Base-by-base conservation (phyloP, 2,329 filamentous ascomycete genomes). In the Colletotrichum gloeosporioides region DNA sequence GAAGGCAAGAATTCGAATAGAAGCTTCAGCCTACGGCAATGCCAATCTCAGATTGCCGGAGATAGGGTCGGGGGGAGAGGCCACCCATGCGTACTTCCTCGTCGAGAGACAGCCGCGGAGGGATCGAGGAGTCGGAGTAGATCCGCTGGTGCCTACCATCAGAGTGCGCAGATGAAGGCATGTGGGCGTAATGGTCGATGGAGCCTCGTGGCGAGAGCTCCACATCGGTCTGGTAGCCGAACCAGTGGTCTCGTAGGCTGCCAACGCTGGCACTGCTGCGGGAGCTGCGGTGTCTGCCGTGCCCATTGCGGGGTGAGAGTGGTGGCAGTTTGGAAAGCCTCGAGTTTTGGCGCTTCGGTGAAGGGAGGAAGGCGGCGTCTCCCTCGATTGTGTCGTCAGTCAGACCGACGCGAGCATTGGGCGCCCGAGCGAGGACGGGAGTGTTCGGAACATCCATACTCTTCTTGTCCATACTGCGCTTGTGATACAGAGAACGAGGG, bases 361-460 rank as follows among this genome's bases (percentile, higher is more conserved):
- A 84, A 9, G 88, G 83, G 34, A 93, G 82, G 78, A 92, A 93
- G 5, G 92, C 90, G 62, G 89, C 89, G 74, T 90, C 92, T 39
- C 92, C 92, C 7, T 91, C 91, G 4, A 93, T 82, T 2, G 88
- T 83, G 79, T 93, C 90, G 77, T 93, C 92, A 4, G 92, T 93
- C 8, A 93, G 86, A 18, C 92, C 92, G 2, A 87, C 88, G 25
- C 92, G 86, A n/a, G 92, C 87, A 79, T 93, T 93, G 15, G 92
- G 92, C 8, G 92, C 92, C 64, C 88, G 86, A 15, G 91, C 91
- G 32, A 92, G 84, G 12, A 92, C 88, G 1, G 90, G 88, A 4
- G 89, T 85, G 29, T 85, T 83, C 2, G 89, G 88, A 9, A 87
- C 66, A 53, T 90, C 88, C 64, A 88, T 80, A 79, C 87, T 89